phyloP scores from a whole-genome alignment of 1,139 yeast species.

The Yamadazyma atlantica region DNA sequence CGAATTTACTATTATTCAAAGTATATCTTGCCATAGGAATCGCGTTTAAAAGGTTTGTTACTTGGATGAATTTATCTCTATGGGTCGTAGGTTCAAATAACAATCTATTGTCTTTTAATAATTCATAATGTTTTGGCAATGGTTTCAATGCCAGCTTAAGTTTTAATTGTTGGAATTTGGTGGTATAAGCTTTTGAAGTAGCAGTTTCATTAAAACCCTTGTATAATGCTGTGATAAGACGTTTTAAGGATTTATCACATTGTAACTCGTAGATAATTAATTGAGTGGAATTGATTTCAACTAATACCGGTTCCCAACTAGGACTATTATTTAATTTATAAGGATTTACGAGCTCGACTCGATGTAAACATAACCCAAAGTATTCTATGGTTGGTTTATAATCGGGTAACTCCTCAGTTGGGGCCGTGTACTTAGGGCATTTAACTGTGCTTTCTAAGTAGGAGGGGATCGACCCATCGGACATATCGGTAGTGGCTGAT shows the following conservation, averaged over 20 bases:
- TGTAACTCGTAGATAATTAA: slow-evolving; percentile 41
- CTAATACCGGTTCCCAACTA: slow-evolving; percentile 48
- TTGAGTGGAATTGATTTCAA: slow-evolving; percentile 61
- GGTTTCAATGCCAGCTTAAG: slow-evolving; percentile 13
- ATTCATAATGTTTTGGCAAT: slow-evolving; percentile 20
- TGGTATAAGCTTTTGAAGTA: background rate
- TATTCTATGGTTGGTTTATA: slow-evolving; percentile 34
- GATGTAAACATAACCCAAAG: slow-evolving; percentile 35
- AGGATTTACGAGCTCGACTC: slow-evolving; percentile 41
- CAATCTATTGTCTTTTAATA: slow-evolving; percentile 29
- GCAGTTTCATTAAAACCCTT: slow-evolving; percentile 13
- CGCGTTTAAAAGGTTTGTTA: slow-evolving; percentile 25
- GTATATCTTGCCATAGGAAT: slow-evolving; percentile 28
- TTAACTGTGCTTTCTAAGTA: slow-evolving; percentile 12
- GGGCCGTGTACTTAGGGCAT: slow-evolving; percentile 18
- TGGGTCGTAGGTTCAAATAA: slow-evolving; percentile 38
- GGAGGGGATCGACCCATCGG: slow-evolving; percentile 8
- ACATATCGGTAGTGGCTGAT: background rate
- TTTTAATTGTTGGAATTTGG: slow-evolving; percentile 13
- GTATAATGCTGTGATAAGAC: slow-evolving; percentile 32
- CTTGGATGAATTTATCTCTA: slow-evolving; percentile 14
- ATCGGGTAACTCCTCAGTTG: slow-evolving; percentile 29
- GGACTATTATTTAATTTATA: slow-evolving; percentile 29
- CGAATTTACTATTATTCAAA: slow-evolving; percentile 31
- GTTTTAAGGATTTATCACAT: slow-evolving; percentile 23